Conservation (phyloP, 129 eudicot species). For the Centaurea solstitialis region DNA sequence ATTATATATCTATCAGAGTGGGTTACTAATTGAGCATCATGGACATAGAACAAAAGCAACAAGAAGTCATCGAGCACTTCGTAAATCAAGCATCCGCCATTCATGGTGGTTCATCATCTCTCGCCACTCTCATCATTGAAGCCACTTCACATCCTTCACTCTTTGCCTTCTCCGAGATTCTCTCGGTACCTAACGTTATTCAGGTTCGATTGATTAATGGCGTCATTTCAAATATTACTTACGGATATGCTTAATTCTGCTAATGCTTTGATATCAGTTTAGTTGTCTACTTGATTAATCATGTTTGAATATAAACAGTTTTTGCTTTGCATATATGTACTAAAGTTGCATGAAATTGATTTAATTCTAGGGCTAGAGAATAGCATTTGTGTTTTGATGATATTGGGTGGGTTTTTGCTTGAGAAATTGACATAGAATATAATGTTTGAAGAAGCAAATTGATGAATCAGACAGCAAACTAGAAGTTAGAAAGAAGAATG, state of each 20-base stretch:
- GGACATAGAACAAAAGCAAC: constrained; percentile 40
- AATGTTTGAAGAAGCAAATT: not conserved
- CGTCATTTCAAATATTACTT: not conserved
- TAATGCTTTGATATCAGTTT: not conserved
- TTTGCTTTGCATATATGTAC: constrained; percentile 6
- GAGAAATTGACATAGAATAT: too few relatives aligned
- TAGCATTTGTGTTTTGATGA: too few relatives aligned
- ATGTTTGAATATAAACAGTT: not conserved
- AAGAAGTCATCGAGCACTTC: constrained; percentile 34
- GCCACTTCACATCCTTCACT: constrained; percentile 41
- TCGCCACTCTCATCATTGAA: constrained; percentile 20
- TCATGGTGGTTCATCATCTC: constrained; percentile 18
- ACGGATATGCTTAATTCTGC: not conserved
- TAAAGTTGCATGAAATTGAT: not conserved
- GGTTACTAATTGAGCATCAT: too few relatives aligned
- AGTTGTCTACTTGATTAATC: not conserved
- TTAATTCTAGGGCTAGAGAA: not conserved
- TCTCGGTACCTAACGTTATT: constrained; percentile 24
- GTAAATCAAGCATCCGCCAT: constrained; percentile 23
- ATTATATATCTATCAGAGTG: too few relatives aligned
- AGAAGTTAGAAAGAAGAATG: not conserved
- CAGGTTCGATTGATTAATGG: constrained; percentile 17
- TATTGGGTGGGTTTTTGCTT: too few relatives aligned
- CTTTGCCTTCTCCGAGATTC: constrained; percentile 39
- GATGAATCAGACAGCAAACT: not conserved